Evolutionary conservation across 208 protist species (phyloP).

Genomic region (Blechomonas ayalai): DNA sequence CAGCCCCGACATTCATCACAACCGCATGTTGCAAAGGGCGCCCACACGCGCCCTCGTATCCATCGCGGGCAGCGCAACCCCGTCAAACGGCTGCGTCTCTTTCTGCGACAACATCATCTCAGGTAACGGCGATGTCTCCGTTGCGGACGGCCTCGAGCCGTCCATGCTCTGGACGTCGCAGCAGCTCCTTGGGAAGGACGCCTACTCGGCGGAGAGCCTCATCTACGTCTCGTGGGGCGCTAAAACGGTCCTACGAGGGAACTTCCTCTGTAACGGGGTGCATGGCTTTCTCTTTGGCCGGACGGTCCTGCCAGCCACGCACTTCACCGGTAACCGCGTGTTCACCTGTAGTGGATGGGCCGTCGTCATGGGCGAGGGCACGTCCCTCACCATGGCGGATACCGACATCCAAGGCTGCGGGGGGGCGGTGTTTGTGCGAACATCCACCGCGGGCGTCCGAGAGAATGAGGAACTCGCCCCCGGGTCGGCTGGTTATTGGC

Average conservation of each 20-base stretch:
- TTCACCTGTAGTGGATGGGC: slow-evolving; percentile 23
- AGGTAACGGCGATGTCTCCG: slow-evolving; percentile 10
- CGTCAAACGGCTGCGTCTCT: slow-evolving; percentile 4
- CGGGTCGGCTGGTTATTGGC: not conserved
- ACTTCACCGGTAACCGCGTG: slow-evolving; percentile 27
- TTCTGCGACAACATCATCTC: slow-evolving; percentile 38
- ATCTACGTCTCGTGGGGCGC: slow-evolving; percentile 18
- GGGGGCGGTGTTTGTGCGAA: slow-evolving; percentile 18
- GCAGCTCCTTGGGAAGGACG: slow-evolving; percentile 6
- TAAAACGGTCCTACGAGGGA: slow-evolving; percentile 14
- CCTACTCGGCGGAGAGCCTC: slow-evolving; percentile 8
- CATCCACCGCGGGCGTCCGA: not conserved
- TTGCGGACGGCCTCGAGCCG: slow-evolving; percentile 13
- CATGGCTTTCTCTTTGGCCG: slow-evolving; percentile 23
- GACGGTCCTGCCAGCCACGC: slow-evolving; percentile 9
- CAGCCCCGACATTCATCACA: slow-evolving; percentile 15
- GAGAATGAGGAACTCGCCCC: not conserved
- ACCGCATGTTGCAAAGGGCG: slow-evolving; percentile 23
- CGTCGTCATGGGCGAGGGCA: slow-evolving; percentile 5
- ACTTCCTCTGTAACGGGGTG: slow-evolving; percentile 28
- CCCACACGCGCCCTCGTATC: slow-evolving; percentile 9
- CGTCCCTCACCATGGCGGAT: slow-evolving; percentile 2
- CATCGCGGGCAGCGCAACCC: slow-evolving; percentile 17
- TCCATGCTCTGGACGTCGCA: slow-evolving; percentile 4
- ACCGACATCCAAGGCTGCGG: slow-evolving; percentile 27